Evolutionary conservation across 2,329 filamentous ascomycete species (phyloP), one percentile per base, ranked within the genome.

Genomic region (Trichophyton rubrum): DNA sequence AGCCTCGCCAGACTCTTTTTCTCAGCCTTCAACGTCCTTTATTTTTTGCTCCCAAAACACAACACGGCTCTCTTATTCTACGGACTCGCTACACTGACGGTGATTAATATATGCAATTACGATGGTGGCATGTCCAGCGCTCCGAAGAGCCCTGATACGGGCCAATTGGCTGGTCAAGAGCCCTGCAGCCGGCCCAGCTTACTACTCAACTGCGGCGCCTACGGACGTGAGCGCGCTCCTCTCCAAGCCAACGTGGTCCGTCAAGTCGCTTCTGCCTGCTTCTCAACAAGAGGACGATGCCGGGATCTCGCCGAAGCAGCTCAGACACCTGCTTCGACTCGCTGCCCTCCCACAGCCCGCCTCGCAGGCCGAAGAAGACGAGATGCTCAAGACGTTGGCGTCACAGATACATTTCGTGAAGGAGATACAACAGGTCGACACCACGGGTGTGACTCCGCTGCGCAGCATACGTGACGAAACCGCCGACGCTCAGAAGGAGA

Each of bases 381-480:
- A 79, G 27, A 89, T 96, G 83, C 80, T 95, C 2, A 70, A 80
- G 22, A 91, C 86, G 0, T 80, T 99, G 1, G 81, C 85, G 59
- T 84, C 87, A 35, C 93, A 99, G 70, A 82, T 99, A 0, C 86
- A 88, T 68, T 99, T 99, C 69, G 90, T 97, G n/a, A 85, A 83
- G 63, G 84, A 90, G 64, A 85, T 97, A 20, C 91, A 95, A 69
- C 77, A 80, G 51, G 86, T 96, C 56, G 82, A 95, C 71, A 91
- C 89, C 0, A 74, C 79, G 0, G 84, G 81, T 2, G 78, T 96
- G 0, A 79, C 84, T 60, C 91, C 93, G 0, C 75, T 99, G 49
- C 80, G 83, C 58, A 86, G 86, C 51, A 86, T 97, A 61, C 84
- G 89, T 59, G 92, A 97, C 71, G 91, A 79, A 62, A 78, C 69